Percentiles rank a stretch among this genome's conserved stretches.
Evolutionary conservation across 192 early-diverging fungal genomes (phyloP).

Genomic region (Entomortierella chlamydospora): DNA sequence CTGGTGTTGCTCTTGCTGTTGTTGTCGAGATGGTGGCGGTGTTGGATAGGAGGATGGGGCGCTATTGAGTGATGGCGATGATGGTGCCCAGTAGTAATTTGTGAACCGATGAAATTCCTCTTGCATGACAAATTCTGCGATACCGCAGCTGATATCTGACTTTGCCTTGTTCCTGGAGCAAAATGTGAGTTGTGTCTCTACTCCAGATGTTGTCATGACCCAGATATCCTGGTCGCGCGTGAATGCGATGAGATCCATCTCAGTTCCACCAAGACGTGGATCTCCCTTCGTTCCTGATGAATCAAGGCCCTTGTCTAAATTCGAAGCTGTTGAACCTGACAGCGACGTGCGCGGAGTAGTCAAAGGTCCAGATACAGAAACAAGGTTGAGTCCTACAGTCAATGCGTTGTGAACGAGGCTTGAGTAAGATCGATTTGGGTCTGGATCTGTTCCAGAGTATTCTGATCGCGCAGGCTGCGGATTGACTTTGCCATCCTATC

Average conservation of each 20-base stretch:
- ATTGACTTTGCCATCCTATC: conserved; percentile 42
- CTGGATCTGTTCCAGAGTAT: neutral
- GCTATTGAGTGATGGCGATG: neutral
- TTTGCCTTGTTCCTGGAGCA: conserved; percentile 55
- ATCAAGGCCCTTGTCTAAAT: conserved; percentile 16
- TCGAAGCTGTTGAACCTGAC: conserved; percentile 18
- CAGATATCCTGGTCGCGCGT: conserved; percentile 73
- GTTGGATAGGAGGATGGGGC: neutral
- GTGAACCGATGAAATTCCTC: conserved; percentile 77
- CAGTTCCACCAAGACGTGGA: conserved; percentile 68
- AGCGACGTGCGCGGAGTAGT: conserved; percentile 23
- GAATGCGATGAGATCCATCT: conserved; percentile 65
- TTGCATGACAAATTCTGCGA: conserved; percentile 80
- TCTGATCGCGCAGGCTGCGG: conserved; percentile 21
- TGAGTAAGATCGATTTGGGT: conserved; percentile 11
- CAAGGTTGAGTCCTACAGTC: conserved; percentile 30
- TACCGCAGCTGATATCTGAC: conserved; percentile 63
- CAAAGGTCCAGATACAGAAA: conserved; percentile 45
- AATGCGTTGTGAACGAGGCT: conserved; percentile 31
- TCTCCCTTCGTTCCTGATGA: conserved; percentile 52
- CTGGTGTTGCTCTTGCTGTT: too few relatives aligned
- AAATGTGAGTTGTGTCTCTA: conserved; percentile 70
- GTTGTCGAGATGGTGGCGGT: neutral
- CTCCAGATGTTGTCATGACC: conserved; percentile 61
- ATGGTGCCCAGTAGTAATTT: conserved; percentile 71